Conservation (phyloP, 2,329 filamentous ascomycete species). For the Monosporascus sp. region DNA sequence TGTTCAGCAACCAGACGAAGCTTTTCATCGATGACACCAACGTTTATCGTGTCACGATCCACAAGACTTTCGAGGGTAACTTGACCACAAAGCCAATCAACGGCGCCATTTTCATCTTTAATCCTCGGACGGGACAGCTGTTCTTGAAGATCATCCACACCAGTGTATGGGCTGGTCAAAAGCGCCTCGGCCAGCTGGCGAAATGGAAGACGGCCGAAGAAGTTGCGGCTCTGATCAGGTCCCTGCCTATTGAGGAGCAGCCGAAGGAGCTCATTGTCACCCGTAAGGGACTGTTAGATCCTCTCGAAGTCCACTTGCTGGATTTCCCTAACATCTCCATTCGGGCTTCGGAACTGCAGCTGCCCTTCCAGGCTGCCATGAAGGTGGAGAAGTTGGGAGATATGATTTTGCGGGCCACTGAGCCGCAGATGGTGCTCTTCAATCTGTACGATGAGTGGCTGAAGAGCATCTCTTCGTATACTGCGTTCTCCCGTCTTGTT, state of each 20-base stretch:
- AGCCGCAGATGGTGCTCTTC: constrained; percentile 99
- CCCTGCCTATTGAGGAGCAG: constrained; percentile 93
- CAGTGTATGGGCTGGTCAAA: constrained; percentile 98
- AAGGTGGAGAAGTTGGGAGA: constrained; percentile 99
- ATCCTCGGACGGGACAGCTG: constrained; percentile 93
- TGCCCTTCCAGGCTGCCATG: constrained; percentile 99
- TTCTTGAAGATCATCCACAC: constrained; percentile 99
- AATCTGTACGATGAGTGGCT: constrained; percentile 99
- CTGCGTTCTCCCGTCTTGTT: constrained; percentile 91
- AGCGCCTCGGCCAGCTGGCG: constrained; percentile 94
- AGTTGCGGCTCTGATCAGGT: constrained; percentile 95
- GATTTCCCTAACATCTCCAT: constrained; percentile 99
- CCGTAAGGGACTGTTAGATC: constrained; percentile 92
- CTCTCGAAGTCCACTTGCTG: constrained; percentile 91
- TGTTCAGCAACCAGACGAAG: constrained; percentile 99
- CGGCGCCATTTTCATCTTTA: constrained; percentile 99
- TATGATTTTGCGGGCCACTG: constrained; percentile 96
- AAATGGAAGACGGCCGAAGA: constrained; percentile 99
- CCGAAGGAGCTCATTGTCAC: constrained; percentile 98
- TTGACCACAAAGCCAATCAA: constrained; percentile 99
- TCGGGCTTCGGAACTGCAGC: constrained; percentile 89
- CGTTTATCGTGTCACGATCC: constrained; percentile 97
- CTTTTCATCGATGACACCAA: constrained; percentile 99
- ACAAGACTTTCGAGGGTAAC: constrained; percentile 99
- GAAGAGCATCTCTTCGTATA: constrained; percentile 97